Base-by-base conservation (phyloP, 371 early-diverging fungal genomes). In the Mortierella sp. region DNA sequence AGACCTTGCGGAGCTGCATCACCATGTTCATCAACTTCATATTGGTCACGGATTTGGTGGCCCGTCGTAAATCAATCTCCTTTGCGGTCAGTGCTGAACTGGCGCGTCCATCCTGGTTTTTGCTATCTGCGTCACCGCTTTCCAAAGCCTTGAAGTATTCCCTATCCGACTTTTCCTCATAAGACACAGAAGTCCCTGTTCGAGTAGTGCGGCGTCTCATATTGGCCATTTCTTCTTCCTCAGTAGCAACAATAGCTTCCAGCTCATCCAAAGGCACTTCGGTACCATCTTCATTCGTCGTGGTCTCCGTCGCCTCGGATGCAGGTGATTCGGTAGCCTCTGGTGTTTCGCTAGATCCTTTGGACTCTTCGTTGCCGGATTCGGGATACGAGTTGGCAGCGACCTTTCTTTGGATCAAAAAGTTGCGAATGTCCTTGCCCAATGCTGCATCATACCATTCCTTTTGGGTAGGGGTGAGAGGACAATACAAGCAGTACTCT, bases 1-100 rank as follows among this genome's bases (percentile, higher is more conserved):
- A 98, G 55, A 93, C 93, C 75, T 98, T 98, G 72, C 97, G 92
- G 21, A 97, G 86, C 81, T 97, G 97, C 96, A 97, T 96, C n/a
- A 94, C 88, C 37, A 91, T 81, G 75, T 94, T 94, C 68, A 95
- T 89, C 29, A 98, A 74, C 64, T 89, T 85, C 69, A 89, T 74
- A 26, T 84, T 75, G 65, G 88, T 82, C 45, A 89, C 85, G 29
- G 86, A 81, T 55, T 87, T 88, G 16, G 66, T 79, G 18, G 80
- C 80, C 67, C 66, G 65, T 76, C 83, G 58, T 44, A 80, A 30
- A 47, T 79, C 80, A 19, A 79, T 64, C 51, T 64, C 67, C 12
- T 64, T 62, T 37, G 77, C 80, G 25, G 64, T 45, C 11, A 53
- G 53, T 23, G 53, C 53, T 52, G 7, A 44, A 12, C 15, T 50